Conservation (phyloP, 176 grass and related monocot species). For the Elymus sibiricus region DNA sequence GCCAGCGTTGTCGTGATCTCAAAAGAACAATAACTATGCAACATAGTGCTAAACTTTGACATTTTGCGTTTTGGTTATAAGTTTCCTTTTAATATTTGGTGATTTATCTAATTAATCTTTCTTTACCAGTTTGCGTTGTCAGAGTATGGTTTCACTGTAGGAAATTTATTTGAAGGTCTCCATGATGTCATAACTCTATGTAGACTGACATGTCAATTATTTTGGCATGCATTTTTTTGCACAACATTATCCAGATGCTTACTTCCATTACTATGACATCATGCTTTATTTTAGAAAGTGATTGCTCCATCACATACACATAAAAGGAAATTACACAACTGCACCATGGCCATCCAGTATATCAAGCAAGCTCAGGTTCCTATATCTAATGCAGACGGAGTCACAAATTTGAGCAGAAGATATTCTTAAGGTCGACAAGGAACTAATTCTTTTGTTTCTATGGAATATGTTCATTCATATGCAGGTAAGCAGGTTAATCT, state of each 20-base stretch:
- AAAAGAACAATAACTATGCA: background rate
- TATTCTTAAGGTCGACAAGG: slow-evolving; percentile 53
- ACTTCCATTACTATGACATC: background rate
- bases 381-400: too few relatives aligned
- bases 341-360: slow-evolving; percentile 38
- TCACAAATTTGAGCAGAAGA: slow-evolving; percentile 49
- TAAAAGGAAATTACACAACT: background rate
- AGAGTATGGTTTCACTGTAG: slow-evolving; percentile 57
- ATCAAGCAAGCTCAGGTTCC: slow-evolving; percentile 40
- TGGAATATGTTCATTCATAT: too few relatives aligned
- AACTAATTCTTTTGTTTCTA: slow-evolving; percentile 48
- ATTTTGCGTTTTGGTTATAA: slow-evolving; percentile 4
- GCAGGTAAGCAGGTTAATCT: too few relatives aligned
- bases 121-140: slow-evolving; percentile 40
- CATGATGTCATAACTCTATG: slow-evolving; percentile 54
- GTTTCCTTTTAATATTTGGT: background rate
- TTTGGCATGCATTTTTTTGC: too few relatives aligned
- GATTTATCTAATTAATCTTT: slow-evolving; percentile 19
- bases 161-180: slow-evolving; percentile 59
- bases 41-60: background rate
- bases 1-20: background rate
- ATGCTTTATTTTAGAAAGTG: slow-evolving; percentile 41
- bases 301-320: slow-evolving; percentile 43
- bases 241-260: background rate
- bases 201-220: slow-evolving; percentile 53